phyloP scores from a whole-genome alignment of 2,329 filamentous ascomycete genomes.

The Fusarium agapanthi region DNA sequence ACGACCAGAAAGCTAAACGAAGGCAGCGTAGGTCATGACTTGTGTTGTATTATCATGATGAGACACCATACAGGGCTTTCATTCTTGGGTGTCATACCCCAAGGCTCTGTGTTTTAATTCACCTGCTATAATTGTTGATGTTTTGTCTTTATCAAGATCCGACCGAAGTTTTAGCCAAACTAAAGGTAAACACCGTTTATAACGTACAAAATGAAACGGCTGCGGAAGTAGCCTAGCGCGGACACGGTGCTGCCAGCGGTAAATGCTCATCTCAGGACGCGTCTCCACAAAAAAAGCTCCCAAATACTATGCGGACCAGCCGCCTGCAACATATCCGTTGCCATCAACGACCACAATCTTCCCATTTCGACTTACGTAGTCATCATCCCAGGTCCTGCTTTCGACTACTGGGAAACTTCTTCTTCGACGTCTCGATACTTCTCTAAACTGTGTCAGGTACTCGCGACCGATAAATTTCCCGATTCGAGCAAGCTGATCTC shows the following conservation, averaged over 20 bases:
- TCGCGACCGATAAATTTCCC: conserved; percentile 22
- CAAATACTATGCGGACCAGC: conserved; percentile 28
- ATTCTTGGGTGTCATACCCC: not conserved
- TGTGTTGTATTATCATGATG: not conserved
- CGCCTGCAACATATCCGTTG: conserved; percentile 31
- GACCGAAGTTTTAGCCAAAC: not conserved
- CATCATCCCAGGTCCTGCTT: conserved; percentile 9
- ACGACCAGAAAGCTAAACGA: not conserved
- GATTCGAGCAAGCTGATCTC: conserved; percentile 33
- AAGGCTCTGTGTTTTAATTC: not conserved
- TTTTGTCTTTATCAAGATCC: conserved; percentile 20
- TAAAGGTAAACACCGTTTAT: conserved; percentile 7
- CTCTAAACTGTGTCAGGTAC: not conserved
- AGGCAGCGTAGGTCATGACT: not conserved
- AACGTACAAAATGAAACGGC: not conserved
- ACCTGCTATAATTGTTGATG: not conserved
- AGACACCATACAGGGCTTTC: not conserved
- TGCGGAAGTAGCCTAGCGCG: conserved; percentile 7
- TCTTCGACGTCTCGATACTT: conserved; percentile 7
- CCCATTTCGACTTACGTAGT: conserved; percentile 22
- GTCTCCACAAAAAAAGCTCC: conserved; percentile 44
- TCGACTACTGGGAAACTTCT: not conserved
- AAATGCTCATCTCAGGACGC: conserved; percentile 18
- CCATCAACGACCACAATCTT: conserved; percentile 35
- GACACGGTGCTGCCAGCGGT: conserved; percentile 3